Base-by-base conservation (phyloP, 257 asterid genomes). In the Dorcoceras hygrometricum region DNA sequence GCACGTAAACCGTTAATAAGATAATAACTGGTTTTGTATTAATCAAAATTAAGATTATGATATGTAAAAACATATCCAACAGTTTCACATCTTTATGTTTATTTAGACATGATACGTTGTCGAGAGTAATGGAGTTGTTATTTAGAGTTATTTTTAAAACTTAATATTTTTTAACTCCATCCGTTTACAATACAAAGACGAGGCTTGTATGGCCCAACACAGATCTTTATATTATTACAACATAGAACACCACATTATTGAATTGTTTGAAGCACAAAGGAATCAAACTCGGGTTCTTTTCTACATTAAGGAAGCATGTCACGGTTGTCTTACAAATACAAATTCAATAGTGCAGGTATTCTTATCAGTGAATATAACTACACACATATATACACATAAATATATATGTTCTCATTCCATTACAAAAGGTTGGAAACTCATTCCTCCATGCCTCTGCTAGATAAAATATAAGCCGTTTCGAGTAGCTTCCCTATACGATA, bases 401-500 rank as follows among this genome's bases (percentile, higher is more conserved):
- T 5, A 46, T 46, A 46, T 0, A 16, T 46, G 54, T 18, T 12
- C 5, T 46, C 54, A 18, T 46, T 16, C 54, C 20, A 46, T 16
- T 16, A 14, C 51, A 10, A 39, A 14, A 1, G 14, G 19, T 39
- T 39, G 50, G n/a, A 14, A 46, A 46, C 50, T 16, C 22, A 18
- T 46, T 46, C 54, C 54, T 46, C 22, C 54, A 46, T 46, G 20
- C 20, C 54, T 46, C 54, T 46, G 20, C 53, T 14, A 46, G 20
- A 19, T 20, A 46, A 46, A 14, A 46, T 46, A 28, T 57, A 31
- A 31, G 62, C 70, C 60, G 39, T 23, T 46, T 63, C 23, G 25
- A 18, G 22, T n/a, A 68, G 67, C 24, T 64, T 22, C 51, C 65
- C 54, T 57, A 48, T 16, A 34, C 60, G 23, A 72, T 25, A 23